Evolutionary conservation across 345 rosid species (phyloP), one percentile per base, ranked within the genome.

Genomic region (Salix brachista): DNA sequence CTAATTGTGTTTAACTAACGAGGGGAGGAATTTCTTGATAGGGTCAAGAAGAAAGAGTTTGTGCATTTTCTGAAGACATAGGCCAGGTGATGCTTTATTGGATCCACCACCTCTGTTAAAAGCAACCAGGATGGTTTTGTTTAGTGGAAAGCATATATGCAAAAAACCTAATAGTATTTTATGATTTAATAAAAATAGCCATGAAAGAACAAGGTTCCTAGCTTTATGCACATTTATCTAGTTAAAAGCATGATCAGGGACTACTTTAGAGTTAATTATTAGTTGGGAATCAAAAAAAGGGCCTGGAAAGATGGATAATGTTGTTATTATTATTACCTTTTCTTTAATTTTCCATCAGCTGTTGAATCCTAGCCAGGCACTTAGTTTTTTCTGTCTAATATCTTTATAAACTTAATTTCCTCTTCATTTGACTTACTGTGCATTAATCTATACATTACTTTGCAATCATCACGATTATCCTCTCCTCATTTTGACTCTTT

Each of bases 291-390:
- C 61, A 52, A 50, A 34, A 34, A 41, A 39, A 30, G 56, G 8
- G 30, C 39, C 52, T 32, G 66, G 41, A 75, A 75, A 48, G 54
- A 79, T 37, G 73, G 52, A 79, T 69, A 79, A 25, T 17, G 65
- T 42, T 52, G 16, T 56, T 21, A 42, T 6, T 30, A 34, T 4
- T 21, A 34, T 5, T 65, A 36, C 18, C 18, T 18, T 32, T 61
- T 25, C 34, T 34, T 42, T 23, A 12, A 41, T 28, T n/a, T 42
- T 67, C 37, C 23, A 36, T n/a, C 61, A 81, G 86, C 67, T 79
- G 72, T 79, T 82, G 78, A 80, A 84, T 32, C 81, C 74, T 71
- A 72, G 80, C 79, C 81, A 79, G 80, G 83, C 80, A 71, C 14
- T 58, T 32, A 68, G 34, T 32, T 48, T 74, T 64, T 30, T 26